These are phyloP conservation scores for Cucurbita pepo DNA, from an alignment of 306 rosid genomes.

Conservation along the genomic window DNA sequence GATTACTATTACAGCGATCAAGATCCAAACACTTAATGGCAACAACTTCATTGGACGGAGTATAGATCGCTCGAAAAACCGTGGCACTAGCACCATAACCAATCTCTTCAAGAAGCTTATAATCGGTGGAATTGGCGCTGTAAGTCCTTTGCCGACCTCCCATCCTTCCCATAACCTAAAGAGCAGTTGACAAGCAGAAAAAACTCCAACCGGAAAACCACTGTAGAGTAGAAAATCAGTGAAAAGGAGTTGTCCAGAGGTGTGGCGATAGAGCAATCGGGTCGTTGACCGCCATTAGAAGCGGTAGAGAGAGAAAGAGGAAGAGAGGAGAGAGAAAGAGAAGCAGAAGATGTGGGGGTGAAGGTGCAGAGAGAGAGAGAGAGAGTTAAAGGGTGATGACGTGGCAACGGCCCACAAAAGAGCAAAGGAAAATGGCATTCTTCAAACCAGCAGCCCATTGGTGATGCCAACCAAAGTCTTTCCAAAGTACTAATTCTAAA, in stretches of 20 bases:
- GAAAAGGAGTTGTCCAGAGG: background rate
- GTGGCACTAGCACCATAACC: constrained; percentile 98
- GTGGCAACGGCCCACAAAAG: background rate
- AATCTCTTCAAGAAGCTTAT: constrained; percentile 86
- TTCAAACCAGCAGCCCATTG: background rate
- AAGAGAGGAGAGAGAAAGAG: background rate
- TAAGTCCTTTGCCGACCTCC: constrained; percentile 30
- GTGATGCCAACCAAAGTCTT: background rate
- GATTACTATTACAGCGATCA: constrained; percentile 84
- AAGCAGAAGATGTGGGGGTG: background rate
- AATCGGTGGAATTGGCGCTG: constrained; percentile 49
- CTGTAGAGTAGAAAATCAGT: background rate
- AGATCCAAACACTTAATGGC: constrained; percentile 96
- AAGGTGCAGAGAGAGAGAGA: background rate
- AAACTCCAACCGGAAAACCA: background rate
- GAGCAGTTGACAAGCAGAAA: background rate
- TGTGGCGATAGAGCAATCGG: constrained; percentile 1
- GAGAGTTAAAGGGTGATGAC: background rate
- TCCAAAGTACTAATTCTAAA: background rate
- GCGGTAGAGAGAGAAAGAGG: background rate
- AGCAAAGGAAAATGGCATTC: background rate
- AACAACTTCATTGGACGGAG: constrained; percentile 67
- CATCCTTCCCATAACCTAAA: constrained; percentile 27
- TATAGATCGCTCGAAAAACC: constrained; percentile 67
- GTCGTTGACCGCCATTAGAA: constrained; percentile 48